Evolutionary conservation across 2,329 filamentous ascomycete species (phyloP), one percentile per base, ranked within the genome.

Genomic region (Acephala macrosclerotiorum): DNA sequence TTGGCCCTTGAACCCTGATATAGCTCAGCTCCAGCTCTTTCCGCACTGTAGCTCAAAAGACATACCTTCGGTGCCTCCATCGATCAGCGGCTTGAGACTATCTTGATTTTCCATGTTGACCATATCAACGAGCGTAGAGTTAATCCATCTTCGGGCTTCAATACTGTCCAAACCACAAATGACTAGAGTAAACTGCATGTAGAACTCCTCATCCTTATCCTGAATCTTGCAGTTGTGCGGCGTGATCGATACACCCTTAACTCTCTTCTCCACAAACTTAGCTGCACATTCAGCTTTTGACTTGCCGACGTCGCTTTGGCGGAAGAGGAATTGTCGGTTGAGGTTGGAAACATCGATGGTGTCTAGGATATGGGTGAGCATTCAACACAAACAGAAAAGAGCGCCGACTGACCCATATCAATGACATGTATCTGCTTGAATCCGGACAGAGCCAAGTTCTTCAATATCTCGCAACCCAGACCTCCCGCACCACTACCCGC

Each of bases 361-460:
- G 79, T 99, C 94, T 93, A 25, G 55, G 11, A 53, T 51, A 59
- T 71, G 68, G 71, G 47, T 64, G n/a, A 67, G 38, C 18, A 12
- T 20, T 36, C 12, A 9, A 14, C 33, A 49, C 1, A n/a, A 3
- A 33, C 12, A 47, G 7, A n/a, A 12, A 22, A 57, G 42, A 35
- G 45, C 45, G 18, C n/a, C 76, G 84, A 65, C 49, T 29, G 80
- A 91, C 91, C 93, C 96, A 99, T 99, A 80, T 99, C 96, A 74
- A 99, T 98, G 66, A 99, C 96, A 82, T 99, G 94, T 72, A 99
- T 97, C 75, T 97, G 89, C 79, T 92, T 96, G 83, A 99, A 99
- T 33, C 94, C 94, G 1, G 95, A 97, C 60, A 99, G 85, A 49
- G 96, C 96, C 38, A 99, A 85, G 75, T 99, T 93, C 83, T 99